phyloP scores from a whole-genome alignment of 169 alveolate species.

The Theileria annulata region DNA sequence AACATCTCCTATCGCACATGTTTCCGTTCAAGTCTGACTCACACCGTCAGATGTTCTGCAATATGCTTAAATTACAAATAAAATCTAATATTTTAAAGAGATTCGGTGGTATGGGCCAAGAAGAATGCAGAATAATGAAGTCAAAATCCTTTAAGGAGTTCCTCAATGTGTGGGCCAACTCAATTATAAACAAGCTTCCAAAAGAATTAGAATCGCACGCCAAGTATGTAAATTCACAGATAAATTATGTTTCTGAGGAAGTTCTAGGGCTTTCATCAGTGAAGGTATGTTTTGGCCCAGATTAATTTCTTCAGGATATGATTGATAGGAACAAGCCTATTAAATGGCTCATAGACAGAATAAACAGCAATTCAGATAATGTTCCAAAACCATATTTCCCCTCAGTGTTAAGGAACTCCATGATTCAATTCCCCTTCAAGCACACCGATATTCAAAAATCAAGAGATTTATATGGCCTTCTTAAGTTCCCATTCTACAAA shows the following conservation, averaged over 20 bases:
- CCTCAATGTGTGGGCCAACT: constrained; percentile 56
- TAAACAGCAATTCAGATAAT: constrained; percentile 22
- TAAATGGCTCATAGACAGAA: constrained; percentile 55
- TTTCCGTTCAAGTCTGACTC: constrained; percentile 31
- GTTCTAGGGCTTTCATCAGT: constrained; percentile 34
- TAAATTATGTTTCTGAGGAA: constrained; percentile 16
- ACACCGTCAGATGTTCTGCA: constrained; percentile 51
- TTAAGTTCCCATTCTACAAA: constrained; percentile 60
- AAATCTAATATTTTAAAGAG: constrained; percentile 39
- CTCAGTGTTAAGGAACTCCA: constrained; percentile 47
- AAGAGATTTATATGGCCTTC: constrained; percentile 57
- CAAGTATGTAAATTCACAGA: constrained; percentile 33
- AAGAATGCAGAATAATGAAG: constrained; percentile 54
- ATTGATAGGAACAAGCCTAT: constrained; percentile 16
- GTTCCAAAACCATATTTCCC: constrained; percentile 69
- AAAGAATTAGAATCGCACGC: constrained; percentile 23
- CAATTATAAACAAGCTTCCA: constrained; percentile 44
- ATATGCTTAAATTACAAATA: constrained; percentile 58
- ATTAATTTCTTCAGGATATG: constrained; percentile 22
- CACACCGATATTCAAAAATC: constrained; percentile 58
- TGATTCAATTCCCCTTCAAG: constrained; percentile 59
- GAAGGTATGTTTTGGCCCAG: constrained; percentile 6
- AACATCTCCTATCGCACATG: constrained; percentile 15
- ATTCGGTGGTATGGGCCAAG: constrained; percentile 65
- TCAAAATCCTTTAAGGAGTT: constrained; percentile 35